Evolutionary conservation across 306 rosid genomes (phyloP), one percentile per base, ranked within the genome.

Genomic region (Vicia villosa): DNA sequence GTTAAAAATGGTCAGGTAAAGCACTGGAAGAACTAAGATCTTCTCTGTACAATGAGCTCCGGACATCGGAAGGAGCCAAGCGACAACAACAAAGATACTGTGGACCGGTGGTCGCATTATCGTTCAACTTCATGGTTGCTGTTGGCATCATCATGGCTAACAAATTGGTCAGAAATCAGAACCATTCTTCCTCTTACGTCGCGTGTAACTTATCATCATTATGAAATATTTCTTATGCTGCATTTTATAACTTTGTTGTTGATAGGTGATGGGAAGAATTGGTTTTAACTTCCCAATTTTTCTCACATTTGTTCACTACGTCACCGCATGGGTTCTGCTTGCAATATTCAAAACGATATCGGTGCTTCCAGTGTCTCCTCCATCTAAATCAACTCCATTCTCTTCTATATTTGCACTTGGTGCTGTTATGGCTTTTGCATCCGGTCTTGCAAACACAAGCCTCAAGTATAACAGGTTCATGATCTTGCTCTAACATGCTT

Each of bases 391-490:
- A 62, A 90, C 98, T 43, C 98, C 98, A 58, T 90, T 84, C 81
- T 81, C 96, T 76, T 88, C 96, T 52, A 74, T 94, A n/a, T 94
- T 94, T 85, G 69, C 95, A 20, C 84, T 94, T 17, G 98, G 98
- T 14, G 92, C 79, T 70, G 85, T 94, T 71, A 94, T 94, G 98
- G 91, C 98, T 72, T 90, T 94, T 67, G 97, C 98, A 52, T 90
- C 98, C 41, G 97, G 98, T 75, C 96, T 94, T 78, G 96, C 96
- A 72, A 94, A 94, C 76, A 94, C 98, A 8, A 94, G 98, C 81
- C 86, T 94, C 45, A 81, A 88, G 72, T 84, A 90, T 68, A 94
- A 94, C 91, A 94, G 94, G 98, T 94, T 70, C 71, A 6, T 10
- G 5, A 22, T 54, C 22, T 20, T 16, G n/a, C 45, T 40, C 50